These are phyloP conservation scores for Tricholoma saponaceum DNA, from an alignment of 768 basidiomycete species.

Conservation along the genomic window DNA sequence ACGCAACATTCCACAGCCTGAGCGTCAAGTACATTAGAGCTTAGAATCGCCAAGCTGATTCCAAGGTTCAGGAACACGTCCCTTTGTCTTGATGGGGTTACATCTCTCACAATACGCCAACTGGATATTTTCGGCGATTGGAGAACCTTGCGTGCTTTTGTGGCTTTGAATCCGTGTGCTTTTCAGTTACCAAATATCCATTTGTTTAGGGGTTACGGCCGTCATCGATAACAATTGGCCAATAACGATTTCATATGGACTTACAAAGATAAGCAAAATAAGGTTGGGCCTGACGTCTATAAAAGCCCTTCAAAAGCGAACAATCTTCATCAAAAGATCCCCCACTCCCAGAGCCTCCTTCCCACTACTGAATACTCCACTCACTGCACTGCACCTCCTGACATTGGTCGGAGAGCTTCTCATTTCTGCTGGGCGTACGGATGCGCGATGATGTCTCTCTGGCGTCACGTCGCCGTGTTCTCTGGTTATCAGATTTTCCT, in stretches of 20 bases:
- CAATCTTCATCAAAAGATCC: constrained; percentile 5
- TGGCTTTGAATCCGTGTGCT: background rate
- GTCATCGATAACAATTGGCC: constrained; percentile 14
- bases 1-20: background rate
- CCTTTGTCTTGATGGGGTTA: background rate
- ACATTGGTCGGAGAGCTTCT: background rate
- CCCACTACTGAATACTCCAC: too few relatives aligned
- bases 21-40: background rate
- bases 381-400: too few relatives aligned
- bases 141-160: background rate
- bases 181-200: background rate
- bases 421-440: background rate
- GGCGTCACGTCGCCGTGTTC: background rate
- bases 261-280: background rate
- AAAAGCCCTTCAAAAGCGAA: background rate
- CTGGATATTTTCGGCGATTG: background rate
- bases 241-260: background rate
- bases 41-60: background rate
- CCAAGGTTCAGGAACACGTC: background rate
- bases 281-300: background rate
- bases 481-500: background rate
- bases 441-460: background rate
- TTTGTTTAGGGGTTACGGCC: constrained; percentile 19
- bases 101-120: background rate
- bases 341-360: too few relatives aligned